These are phyloP conservation scores for Rhodotorula sp. DNA, from an alignment of 1,284 basidiomycete species.

Conservation along the genomic window DNA sequence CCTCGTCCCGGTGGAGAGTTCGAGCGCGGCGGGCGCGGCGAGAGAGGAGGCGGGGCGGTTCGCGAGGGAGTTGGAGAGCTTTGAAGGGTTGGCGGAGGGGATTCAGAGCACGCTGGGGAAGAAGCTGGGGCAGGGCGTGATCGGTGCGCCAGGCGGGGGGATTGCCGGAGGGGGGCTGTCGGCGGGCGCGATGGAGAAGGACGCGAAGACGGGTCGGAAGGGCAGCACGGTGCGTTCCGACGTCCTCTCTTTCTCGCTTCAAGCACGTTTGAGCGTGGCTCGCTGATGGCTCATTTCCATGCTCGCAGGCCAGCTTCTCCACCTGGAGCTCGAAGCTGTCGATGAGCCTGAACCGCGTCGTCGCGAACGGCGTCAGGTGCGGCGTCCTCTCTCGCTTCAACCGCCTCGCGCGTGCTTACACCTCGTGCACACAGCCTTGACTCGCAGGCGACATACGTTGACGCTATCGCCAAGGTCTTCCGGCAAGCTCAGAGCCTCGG, in stretches of 20 bases:
- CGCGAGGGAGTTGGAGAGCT: conserved; percentile 59
- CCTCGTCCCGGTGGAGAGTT: conserved; percentile 57
- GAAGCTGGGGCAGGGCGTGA: conserved; percentile 70
- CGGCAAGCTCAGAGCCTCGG: conserved; percentile 69
- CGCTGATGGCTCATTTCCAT: too few species aligned
- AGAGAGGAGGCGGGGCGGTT: conserved; percentile 61
- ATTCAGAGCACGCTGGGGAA: conserved; percentile 64
- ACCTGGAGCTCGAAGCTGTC: conserved; percentile 79
- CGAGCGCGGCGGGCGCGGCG: conserved; percentile 64
- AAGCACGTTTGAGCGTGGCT: background rate
- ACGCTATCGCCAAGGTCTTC: conserved; percentile 75
- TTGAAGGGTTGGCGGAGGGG: conserved; percentile 80
- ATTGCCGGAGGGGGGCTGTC: background rate
- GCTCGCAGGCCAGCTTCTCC: conserved; percentile 45
- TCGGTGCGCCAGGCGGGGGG: conserved; percentile 4
- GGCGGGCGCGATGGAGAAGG: background rate
- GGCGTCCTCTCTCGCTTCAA: conserved; percentile 46
- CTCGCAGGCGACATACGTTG: conserved; percentile 81
- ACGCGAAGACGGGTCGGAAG: conserved; percentile 65
- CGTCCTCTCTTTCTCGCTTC: background rate
- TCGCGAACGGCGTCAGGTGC: conserved; percentile 87
- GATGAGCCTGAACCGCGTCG: conserved; percentile 82
- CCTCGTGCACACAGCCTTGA: conserved; percentile 65
- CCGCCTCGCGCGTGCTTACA: background rate
- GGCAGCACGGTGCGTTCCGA: conserved; percentile 56